These are phyloP conservation scores for Rhizomucor miehei DNA, from an alignment of 371 early-diverging fungal genomes.

Conservation along the genomic window DNA sequence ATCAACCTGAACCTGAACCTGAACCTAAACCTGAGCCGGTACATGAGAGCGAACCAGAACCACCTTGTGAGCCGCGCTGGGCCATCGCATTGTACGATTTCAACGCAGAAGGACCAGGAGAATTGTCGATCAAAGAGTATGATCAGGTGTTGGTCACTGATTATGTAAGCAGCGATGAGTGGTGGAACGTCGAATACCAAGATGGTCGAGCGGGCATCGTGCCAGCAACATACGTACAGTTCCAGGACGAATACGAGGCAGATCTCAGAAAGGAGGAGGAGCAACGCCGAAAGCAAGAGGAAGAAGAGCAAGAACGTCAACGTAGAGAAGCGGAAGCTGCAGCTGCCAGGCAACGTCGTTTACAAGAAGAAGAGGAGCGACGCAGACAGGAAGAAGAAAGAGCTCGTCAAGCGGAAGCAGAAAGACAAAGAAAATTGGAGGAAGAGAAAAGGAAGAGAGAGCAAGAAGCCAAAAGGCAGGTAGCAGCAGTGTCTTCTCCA, in stretches of 20 bases:
- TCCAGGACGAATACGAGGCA: constrained; percentile 45
- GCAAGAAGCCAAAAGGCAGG: constrained; percentile 4
- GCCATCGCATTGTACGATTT: constrained; percentile 81
- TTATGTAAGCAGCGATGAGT: constrained; percentile 71
- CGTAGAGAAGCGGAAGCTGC: constrained; percentile 29
- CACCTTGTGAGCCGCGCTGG: constrained; percentile 51
- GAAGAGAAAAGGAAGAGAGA: constrained; percentile 27
- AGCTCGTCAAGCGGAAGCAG: constrained; percentile 35
- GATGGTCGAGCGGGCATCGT: constrained; percentile 53
- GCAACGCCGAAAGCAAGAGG: constrained; percentile 24
- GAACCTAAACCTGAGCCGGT: constrained; percentile 31
- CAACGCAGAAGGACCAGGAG: constrained; percentile 70
- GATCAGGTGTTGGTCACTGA: constrained; percentile 76
- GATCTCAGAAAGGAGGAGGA: constrained; percentile 24
- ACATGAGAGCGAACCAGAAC: constrained; percentile 15
- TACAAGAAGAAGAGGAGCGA: constrained; percentile 23
- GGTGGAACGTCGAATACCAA: constrained; percentile 63
- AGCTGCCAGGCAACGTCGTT: constrained; percentile 20
- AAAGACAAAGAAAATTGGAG: constrained; percentile 36
- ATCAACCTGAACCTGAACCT: constrained; percentile 6
- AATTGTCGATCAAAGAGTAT: constrained; percentile 68
- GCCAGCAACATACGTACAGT: constrained; percentile 53
- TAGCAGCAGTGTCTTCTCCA: constrained; percentile 12
- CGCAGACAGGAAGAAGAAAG: constrained; percentile 25
- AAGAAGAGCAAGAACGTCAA: constrained; percentile 24